phyloP scores from a whole-genome alignment of 2,329 filamentous ascomycete species.

The Diatrype stigma region DNA sequence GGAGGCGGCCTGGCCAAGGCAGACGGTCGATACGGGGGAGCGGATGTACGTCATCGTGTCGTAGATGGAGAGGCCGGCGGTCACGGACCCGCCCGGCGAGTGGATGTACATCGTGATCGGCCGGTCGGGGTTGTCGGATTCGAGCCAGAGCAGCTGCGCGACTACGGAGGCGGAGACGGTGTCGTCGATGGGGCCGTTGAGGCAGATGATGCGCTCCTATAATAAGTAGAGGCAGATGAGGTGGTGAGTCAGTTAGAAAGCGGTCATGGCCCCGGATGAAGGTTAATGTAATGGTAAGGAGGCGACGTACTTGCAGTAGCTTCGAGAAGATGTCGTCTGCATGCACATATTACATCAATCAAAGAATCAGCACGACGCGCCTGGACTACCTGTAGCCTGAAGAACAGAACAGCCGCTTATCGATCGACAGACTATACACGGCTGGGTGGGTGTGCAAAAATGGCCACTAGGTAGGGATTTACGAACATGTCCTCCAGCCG shows the following conservation, averaged over 20 bases:
- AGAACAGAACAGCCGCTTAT: too few relatives aligned
- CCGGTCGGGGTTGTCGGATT: constrained; percentile 92
- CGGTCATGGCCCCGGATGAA: background rate
- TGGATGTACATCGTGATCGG: constrained; percentile 98
- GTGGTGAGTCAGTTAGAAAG: constrained; percentile 9
- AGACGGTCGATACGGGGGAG: constrained; percentile 89
- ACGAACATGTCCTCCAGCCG: constrained; percentile 73
- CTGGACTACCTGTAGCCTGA: background rate
- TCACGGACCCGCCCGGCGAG: constrained; percentile 88
- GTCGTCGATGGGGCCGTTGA: constrained; percentile 90
- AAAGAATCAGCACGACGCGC: constrained; percentile 11
- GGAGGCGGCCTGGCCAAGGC: constrained; percentile 87
- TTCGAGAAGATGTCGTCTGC: constrained; percentile 80
- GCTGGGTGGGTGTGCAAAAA: too few relatives aligned
- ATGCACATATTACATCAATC: constrained; percentile 17
- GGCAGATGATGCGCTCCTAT: constrained; percentile 86
- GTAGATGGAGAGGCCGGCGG: constrained; percentile 86
- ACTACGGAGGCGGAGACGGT: constrained; percentile 89
- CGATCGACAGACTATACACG: too few relatives aligned
- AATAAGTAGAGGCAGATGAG: constrained; percentile 1
- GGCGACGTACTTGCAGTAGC: constrained; percentile 59
- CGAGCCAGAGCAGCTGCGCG: constrained; percentile 93
- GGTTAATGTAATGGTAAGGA: constrained; percentile 9
- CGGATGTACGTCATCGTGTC: constrained; percentile 98
- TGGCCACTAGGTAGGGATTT: constrained; percentile 1